Conservation (phyloP, 352 stramenopile species). For the Peronospora tabacina region DNA sequence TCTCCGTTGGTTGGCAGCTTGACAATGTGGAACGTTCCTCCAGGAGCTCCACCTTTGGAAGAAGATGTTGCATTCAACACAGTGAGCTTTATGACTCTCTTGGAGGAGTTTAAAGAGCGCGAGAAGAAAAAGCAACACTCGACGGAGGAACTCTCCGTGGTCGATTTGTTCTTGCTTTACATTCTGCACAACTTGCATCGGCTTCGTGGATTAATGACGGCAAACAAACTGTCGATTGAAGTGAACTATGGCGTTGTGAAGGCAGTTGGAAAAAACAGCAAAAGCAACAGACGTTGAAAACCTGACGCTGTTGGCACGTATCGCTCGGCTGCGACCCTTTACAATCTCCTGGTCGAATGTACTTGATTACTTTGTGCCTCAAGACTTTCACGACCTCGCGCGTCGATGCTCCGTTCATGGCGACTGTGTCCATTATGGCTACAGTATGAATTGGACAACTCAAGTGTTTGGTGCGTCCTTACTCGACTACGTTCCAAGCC, state of each 20-base stretch:
- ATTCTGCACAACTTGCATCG: conserved; percentile 14
- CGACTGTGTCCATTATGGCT: conserved; percentile 21
- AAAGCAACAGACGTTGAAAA: conserved; percentile 4
- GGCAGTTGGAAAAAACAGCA: conserved; percentile 12
- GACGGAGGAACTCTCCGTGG: conserved; percentile 8
- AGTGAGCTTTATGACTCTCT: conserved; percentile 10
- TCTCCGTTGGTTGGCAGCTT: conserved; percentile 13
- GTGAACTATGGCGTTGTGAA: conserved; percentile 23
- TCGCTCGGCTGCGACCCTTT: conserved; percentile 15
- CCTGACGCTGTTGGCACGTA: conserved; percentile 10
- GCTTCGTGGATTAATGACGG: conserved; percentile 14
- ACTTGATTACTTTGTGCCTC: conserved; percentile 16
- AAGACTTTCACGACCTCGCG: conserved; percentile 28
- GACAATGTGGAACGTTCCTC: conserved; percentile 25
- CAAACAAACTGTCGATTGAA: conserved; percentile 15
- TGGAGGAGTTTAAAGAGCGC: conserved; percentile 8
- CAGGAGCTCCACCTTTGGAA: conserved; percentile 5
- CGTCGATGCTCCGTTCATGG: conserved; percentile 17
- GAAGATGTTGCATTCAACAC: conserved; percentile 16
- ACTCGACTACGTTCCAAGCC: conserved; percentile 9
- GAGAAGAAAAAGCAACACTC: conserved; percentile 4
- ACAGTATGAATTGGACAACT: conserved; percentile 24
- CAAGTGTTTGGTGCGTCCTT: conserved; percentile 20
- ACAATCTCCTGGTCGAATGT: conserved; percentile 26
- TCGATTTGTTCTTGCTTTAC: conserved; percentile 24